Conservation (phyloP, 2,329 filamentous ascomycete species). For the Plenodomus biglobosus region DNA sequence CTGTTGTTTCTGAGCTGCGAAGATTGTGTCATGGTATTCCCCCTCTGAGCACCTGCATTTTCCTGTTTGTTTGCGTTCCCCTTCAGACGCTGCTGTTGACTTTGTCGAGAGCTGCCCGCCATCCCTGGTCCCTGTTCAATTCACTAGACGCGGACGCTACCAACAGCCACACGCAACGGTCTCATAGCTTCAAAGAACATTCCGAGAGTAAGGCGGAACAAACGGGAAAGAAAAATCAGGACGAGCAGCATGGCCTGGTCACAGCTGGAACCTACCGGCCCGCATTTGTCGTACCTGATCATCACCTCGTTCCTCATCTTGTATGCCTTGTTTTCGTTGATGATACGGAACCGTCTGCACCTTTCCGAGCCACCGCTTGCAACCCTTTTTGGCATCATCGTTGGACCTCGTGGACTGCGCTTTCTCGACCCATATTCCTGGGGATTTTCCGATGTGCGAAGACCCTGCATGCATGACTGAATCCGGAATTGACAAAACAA, state of each 20-base stretch:
- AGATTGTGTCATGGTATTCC: neutral
- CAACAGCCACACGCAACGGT: neutral
- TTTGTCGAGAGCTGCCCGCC: neutral
- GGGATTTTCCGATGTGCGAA: constrained; percentile 31
- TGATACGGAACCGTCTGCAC: constrained; percentile 52
- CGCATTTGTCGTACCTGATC: constrained; percentile 51
- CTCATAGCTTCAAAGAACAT: neutral
- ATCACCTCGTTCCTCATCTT: constrained; percentile 50
- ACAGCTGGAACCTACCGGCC: constrained; percentile 50
- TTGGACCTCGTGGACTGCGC: constrained; percentile 47
- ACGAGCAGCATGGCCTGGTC: constrained; percentile 43
- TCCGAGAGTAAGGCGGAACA: neutral
- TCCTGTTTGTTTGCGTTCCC: neutral
- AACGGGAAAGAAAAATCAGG: neutral
- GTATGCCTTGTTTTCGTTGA: constrained; percentile 51
- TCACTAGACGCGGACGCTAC: neutral
- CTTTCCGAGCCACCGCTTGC: constrained; percentile 54
- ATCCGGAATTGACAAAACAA: constrained; percentile 4
- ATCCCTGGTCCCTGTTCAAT: neutral
- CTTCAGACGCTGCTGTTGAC: too few relatives aligned
- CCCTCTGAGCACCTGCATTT: neutral
- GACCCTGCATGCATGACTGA: neutral
- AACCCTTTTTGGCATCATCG: constrained; percentile 49
- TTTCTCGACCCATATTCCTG: constrained; percentile 47
- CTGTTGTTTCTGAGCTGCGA: neutral